phyloP scores from a whole-genome alignment of 371 early-diverging fungal species.

The Mortierella sp. region DNA sequence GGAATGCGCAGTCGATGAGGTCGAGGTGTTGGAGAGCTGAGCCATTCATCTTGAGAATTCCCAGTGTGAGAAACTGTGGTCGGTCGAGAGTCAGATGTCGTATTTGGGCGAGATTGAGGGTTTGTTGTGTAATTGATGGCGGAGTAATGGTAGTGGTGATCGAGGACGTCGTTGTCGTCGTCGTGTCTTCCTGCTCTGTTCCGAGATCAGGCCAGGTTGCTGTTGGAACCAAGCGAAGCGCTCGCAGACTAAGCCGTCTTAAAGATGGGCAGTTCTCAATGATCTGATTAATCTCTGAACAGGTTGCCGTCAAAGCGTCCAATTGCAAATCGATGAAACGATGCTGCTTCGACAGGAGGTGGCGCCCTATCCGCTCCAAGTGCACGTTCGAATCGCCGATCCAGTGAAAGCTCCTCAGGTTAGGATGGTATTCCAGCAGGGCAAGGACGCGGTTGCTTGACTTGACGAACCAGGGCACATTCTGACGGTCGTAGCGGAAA shows the following conservation, averaged over 20 bases:
- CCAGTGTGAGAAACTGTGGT: slow-evolving; percentile 17
- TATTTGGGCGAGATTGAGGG: slow-evolving; percentile 10
- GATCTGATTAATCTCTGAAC: slow-evolving; percentile 25
- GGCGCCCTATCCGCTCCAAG: slow-evolving; percentile 29
- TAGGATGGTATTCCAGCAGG: slow-evolving; percentile 27
- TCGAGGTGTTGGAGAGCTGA: slow-evolving; percentile 14
- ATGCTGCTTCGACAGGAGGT: slow-evolving; percentile 19
- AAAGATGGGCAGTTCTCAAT: slow-evolving; percentile 26
- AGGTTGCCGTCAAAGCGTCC: slow-evolving; percentile 8
- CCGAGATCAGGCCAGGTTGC: slow-evolving; percentile 23
- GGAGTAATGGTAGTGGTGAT: neutral
- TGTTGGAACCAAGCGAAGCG: neutral
- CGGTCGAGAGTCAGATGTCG: slow-evolving; percentile 10
- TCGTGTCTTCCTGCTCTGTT: neutral
- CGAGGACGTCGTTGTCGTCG: too few species aligned
- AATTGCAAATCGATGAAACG: slow-evolving; percentile 30
- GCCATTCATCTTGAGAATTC: slow-evolving; percentile 8
- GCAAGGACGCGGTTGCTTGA: slow-evolving; percentile 35
- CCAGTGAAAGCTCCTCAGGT: slow-evolving; percentile 32
- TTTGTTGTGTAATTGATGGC: neutral
- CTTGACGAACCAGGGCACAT: slow-evolving; percentile 26
- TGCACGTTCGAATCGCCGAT: slow-evolving; percentile 26
- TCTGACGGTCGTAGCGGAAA: slow-evolving; percentile 13
- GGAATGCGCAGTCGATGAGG: slow-evolving; percentile 18
- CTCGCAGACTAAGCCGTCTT: slow-evolving; percentile 18